Evolutionary conservation across 2,329 filamentous ascomycete species (phyloP), one percentile per base, ranked within the genome.

Genomic region (Parasarocladium wereldwijsianum): DNA sequence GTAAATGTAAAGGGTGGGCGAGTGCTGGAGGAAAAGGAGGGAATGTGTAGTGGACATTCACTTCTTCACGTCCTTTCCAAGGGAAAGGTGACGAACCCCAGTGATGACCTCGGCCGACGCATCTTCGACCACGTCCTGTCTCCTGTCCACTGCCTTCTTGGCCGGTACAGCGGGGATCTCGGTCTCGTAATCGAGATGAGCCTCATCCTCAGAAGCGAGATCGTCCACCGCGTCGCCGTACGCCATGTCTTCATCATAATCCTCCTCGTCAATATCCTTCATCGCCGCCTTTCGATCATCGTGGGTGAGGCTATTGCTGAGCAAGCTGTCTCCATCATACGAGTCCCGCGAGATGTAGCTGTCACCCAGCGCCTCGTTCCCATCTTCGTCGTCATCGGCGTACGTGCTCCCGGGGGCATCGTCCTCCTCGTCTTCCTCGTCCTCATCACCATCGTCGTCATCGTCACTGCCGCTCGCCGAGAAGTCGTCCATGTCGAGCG

Each of bases 401-500:
- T 64, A 55, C 10, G 38, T 38, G 35, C 47, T 52, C 4, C 37
- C 58, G n/a, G n/a, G n/a, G 7, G 64, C 60, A 7, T 63, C 62
- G 16, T 60, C 57, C 6, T 54, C 50, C 7, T 54, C 57, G 18
- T 62, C 63, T 7, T 24, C 62, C 14, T 60, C 57, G 6, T 54
- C 50, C 7, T 53, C 56, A 16, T 62, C 62, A 11, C 72, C 70
- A 7, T 68, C 62, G 1, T 65, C 62, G 6, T 63, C 66, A 2
- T 66, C 68, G 9, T 43, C 53, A 31, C 51, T 74, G 36, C 90
- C 86, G 25, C 80, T 92, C 31, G 79, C 80, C 1, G 81, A 85
- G 43, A 96, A 96, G 32, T 93, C 82, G 24, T 85, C 81, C 16
- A 94, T 57, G 29, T 93, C 84, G 11, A 87, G 65, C 3, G 85